Base-by-base conservation (phyloP, 2,329 filamentous ascomycete genomes). In the Aspergillus sp. region DNA sequence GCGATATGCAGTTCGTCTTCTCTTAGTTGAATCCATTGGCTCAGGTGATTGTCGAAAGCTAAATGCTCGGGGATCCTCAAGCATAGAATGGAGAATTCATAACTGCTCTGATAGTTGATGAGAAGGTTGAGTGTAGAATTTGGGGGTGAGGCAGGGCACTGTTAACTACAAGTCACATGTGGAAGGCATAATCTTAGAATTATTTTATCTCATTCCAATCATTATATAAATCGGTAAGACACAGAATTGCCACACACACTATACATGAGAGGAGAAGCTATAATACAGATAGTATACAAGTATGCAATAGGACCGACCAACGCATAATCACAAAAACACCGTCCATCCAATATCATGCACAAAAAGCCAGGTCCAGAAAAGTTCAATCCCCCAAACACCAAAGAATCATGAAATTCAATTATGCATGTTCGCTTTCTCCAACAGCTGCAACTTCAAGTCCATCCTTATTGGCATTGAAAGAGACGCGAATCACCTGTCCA, bases 401-500 rank as follows among this genome's bases (percentile, higher is more conserved):
- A 43, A 14, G 50, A 37, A 51, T 21, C 21, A 8, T 17, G 37
- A n/a, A 24, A 35, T 14, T 44, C 27, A 45, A 44, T 58, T 48
- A 63, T 23, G 51, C 27, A 4, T 58, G 56, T 53, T 60, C 60
- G 41, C 37, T 35, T 43, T 63, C 55, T 15, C 43, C 56, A 35
- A 47, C 56, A 24, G 68, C 44, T 12, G 64, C 60, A 51, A 90
- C 80, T 40, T 84, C 80, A 54, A 91, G 72, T 0, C 83, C 84
- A 43, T 80, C 77, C 35, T 80, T 82, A 59, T 86, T 85, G 12
- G 84, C 82, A 53, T 85, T 88, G 57, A 96, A 80, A 49, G 77
- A 79, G 12, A 96, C 89, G 58, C 81, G 82, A 4, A 90, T 93
- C 3, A 78, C 83, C 68, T 96, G 87, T 1, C 91, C 92, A 57